Evolutionary conservation across 73 alveolate species (phyloP).

Genomic region (Paramecium caudatum): DNA sequence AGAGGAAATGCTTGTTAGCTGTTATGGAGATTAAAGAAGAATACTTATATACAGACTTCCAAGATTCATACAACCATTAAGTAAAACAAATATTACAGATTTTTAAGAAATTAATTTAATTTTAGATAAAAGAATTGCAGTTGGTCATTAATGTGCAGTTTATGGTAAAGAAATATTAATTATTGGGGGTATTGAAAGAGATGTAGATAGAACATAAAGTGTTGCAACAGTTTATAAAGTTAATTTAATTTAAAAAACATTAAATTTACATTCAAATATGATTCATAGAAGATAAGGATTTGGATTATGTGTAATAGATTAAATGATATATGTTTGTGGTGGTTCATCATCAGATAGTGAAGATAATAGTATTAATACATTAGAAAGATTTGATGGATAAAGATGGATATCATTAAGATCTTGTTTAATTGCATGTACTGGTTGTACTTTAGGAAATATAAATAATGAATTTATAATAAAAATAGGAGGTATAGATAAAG

Average conservation of each 20-base stretch:
- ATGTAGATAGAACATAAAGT: conserved; percentile 24
- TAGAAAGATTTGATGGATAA: conserved; percentile 34
- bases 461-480: conserved; percentile 55
- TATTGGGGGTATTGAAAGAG: conserved; percentile 58
- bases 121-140: conserved; percentile 6
- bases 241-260: conserved; percentile 12
- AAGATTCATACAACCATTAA: background rate
- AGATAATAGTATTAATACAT: conserved; percentile 28
- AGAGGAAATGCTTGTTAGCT: background rate
- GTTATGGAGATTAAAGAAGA: conserved; percentile 18
- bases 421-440: conserved; percentile 9
- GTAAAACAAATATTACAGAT: background rate
- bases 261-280: conserved; percentile 57
- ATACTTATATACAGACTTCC: conserved; percentile 7
- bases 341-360: conserved; percentile 54
- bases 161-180: conserved; percentile 53
- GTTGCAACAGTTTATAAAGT: background rate
- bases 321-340: conserved; percentile 26
- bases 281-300: conserved; percentile 56
- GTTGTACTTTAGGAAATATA: background rate
- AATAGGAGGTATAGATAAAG: conserved; percentile 52
- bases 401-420: conserved; percentile 53
- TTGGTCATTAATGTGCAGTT: conserved; percentile 35
- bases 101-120: background rate
- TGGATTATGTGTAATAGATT: conserved; percentile 8